phyloP scores from a whole-genome alignment of 306 rosid species.

The Senna tora region DNA sequence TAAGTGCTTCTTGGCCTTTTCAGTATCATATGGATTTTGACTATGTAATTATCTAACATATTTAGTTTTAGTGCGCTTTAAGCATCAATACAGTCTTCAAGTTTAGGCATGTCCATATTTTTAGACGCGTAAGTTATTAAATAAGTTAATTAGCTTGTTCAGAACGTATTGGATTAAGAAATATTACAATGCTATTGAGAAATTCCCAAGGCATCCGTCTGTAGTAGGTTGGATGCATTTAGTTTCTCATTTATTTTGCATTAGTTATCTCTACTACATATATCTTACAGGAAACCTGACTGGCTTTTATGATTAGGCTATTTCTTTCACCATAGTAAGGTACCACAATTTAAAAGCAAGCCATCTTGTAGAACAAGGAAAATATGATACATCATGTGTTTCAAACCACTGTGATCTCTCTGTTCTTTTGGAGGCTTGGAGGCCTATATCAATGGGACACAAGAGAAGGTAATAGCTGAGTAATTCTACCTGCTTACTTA shows the following conservation, averaged over 20 bases:
- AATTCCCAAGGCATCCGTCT: neutral
- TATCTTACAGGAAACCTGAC: conserved; percentile 28
- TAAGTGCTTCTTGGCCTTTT: conserved; percentile 10
- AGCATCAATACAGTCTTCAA: conserved; percentile 6
- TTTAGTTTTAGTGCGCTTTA: neutral
- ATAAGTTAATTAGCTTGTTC: neutral
- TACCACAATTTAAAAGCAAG: conserved; percentile 64
- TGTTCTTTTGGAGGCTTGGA: conserved; percentile 86
- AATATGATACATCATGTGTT: conserved; percentile 41
- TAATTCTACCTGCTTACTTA: conserved; percentile 17
- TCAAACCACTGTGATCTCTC: conserved; percentile 47
- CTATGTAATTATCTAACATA: conserved; percentile 2
- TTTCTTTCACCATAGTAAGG: conserved; percentile 68
- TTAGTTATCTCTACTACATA: conserved; percentile 15
- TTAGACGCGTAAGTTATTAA: conserved; percentile 8
- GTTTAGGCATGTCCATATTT: conserved; percentile 7
- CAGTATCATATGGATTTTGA: neutral
- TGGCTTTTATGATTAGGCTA: conserved; percentile 57
- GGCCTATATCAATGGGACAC: conserved; percentile 87
- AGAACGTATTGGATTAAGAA: neutral
- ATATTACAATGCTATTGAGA: neutral
- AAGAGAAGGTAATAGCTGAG: conserved; percentile 69
- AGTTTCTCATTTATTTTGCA: conserved; percentile 24
- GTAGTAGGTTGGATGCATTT: neutral
- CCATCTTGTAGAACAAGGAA: conserved; percentile 40